Evolutionary conservation across 116 monocot genomes (phyloP).

Genomic region (Dioscorea cayenensis): DNA sequence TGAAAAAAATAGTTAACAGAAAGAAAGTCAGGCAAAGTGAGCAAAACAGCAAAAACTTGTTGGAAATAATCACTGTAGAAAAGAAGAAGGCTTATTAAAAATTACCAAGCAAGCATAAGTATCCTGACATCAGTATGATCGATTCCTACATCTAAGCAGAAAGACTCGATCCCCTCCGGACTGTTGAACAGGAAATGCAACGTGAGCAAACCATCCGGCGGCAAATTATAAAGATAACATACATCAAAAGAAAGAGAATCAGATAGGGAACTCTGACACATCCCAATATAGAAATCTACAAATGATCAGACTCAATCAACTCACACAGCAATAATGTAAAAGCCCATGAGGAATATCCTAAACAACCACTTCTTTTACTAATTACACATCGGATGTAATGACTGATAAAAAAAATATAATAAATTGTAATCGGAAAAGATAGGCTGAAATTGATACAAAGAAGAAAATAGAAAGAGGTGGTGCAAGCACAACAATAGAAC

Average conservation of each 20-base stretch:
- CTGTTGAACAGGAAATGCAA: conserved; percentile 26
- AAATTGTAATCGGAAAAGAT: no score
- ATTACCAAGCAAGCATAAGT: conserved; percentile 95
- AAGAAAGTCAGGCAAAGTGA: neutral
- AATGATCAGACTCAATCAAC: no score
- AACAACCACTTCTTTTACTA: no score
- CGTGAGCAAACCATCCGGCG: neutral
- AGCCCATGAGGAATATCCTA: no score
- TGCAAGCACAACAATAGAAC: no score
- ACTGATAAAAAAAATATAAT: no score
- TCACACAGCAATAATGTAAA: no score
- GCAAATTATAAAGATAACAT: neutral
- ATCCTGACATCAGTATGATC: conserved; percentile 91
- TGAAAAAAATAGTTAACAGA: conserved; percentile 20
- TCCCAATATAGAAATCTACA: no score
- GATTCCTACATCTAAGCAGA: conserved; percentile 75
- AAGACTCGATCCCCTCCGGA: conserved; percentile 84
- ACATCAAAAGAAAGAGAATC: neutral
- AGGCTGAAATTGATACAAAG: no score
- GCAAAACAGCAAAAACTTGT: neutral
- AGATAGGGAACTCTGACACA: neutral
- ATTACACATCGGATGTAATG: no score
- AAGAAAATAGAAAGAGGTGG: no score
- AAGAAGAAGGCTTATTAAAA: neutral
- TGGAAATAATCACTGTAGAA: neutral